These are phyloP conservation scores for Penicillium arizonense DNA, from an alignment of 495 filamentous ascomycete species.

Conservation along the genomic window DNA sequence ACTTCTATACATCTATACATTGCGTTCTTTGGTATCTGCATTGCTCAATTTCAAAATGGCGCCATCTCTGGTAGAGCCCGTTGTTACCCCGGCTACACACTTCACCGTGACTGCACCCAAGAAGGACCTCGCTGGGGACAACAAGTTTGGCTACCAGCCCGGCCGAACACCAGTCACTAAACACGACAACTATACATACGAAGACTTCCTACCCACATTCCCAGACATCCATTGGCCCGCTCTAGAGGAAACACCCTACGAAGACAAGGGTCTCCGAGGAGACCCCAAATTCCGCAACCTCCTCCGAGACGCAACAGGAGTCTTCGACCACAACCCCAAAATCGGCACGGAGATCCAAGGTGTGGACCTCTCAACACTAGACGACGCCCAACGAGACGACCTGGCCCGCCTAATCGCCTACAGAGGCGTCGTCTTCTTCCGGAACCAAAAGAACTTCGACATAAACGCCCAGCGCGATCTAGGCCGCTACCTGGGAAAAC, in stretches of 20 bases:
- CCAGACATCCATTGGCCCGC: slow-evolving; percentile 55
- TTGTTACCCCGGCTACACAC: slow-evolving; percentile 10
- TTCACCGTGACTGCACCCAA: slow-evolving; percentile 16
- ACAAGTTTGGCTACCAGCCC: slow-evolving; percentile 45
- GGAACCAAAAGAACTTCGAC: slow-evolving; percentile 63
- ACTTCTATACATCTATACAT: neutral
- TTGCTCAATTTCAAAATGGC: slow-evolving; percentile 22
- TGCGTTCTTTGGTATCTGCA: neutral
- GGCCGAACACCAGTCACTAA: slow-evolving; percentile 44
- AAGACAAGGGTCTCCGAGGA: slow-evolving; percentile 54
- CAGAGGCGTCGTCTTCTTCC: slow-evolving; percentile 73
- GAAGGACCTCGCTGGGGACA: slow-evolving; percentile 20
- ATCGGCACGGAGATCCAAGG: slow-evolving; percentile 74
- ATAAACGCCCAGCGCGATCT: slow-evolving; percentile 66
- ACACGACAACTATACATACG: slow-evolving; percentile 52
- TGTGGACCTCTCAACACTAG: slow-evolving; percentile 64
- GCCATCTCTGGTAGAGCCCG: slow-evolving; percentile 32
- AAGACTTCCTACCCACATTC: slow-evolving; percentile 56
- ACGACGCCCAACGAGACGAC: slow-evolving; percentile 70
- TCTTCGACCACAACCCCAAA: slow-evolving; percentile 64
- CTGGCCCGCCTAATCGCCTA: slow-evolving; percentile 69
- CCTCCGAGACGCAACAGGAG: slow-evolving; percentile 47
- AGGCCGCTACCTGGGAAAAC: slow-evolving; percentile 62
- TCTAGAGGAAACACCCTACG: slow-evolving; percentile 48
- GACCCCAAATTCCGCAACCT: slow-evolving; percentile 54